A percentile compares a stretch with the other conserved stretches of the same genome.
phyloP scores from a whole-genome alignment of 371 early-diverging fungal species.

The Mucor circinelloides region DNA sequence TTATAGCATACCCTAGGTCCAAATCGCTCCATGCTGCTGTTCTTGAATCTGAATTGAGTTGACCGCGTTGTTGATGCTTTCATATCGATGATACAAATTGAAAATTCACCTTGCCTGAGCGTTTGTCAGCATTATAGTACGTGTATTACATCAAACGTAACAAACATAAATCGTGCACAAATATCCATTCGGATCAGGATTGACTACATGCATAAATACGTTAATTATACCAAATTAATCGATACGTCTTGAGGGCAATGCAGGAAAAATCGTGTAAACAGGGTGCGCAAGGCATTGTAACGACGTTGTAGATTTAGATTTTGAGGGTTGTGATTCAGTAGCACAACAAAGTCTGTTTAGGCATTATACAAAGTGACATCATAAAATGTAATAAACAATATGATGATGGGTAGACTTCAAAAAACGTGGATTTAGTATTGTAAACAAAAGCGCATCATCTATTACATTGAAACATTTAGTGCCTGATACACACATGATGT shows the following conservation, averaged over 20 bases:
- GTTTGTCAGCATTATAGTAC: too few relatives aligned
- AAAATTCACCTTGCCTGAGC: too few relatives aligned
- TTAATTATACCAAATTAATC: not conserved
- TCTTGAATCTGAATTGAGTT: too few relatives aligned
- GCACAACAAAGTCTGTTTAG: not conserved
- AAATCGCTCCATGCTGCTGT: too few relatives aligned
- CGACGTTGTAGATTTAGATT: not conserved
- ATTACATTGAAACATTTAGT: not conserved
- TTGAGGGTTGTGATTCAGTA: not conserved
- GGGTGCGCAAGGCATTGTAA: not conserved
- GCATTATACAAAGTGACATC: not conserved
- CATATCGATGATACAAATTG: too few relatives aligned
- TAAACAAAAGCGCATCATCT: not conserved
- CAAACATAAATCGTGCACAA: too few relatives aligned
- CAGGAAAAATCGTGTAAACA: not conserved
- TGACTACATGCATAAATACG: not conserved
- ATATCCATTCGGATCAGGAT: too few relatives aligned
- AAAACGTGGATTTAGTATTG: not conserved
- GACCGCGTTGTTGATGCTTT: too few relatives aligned
- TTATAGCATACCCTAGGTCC: too few relatives aligned
- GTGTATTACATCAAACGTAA: too few relatives aligned
- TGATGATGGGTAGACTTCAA: not conserved
- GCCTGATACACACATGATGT: not conserved
- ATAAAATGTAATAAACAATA: not conserved
- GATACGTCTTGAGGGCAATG: not conserved